These are phyloP conservation scores for Pyricularia sp. DNA, from an alignment of 2,329 filamentous ascomycete species.

Conservation along the genomic window DNA sequence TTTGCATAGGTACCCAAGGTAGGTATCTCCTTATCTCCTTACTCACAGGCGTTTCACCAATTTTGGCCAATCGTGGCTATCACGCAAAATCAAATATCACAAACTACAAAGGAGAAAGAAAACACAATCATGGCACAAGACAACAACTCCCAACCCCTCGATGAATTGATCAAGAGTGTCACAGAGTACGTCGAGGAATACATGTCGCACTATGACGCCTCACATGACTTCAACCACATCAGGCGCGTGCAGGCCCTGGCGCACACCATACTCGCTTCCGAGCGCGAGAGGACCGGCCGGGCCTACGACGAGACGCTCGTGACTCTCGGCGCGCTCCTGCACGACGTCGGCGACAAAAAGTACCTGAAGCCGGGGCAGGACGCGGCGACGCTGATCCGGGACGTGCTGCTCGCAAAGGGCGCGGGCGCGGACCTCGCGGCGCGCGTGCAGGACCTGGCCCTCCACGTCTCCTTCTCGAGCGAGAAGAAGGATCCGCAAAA, in stretches of 20 bases:
- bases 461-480: constrained; percentile 67
- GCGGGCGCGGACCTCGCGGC: constrained; percentile 48
- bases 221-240: constrained; percentile 83
- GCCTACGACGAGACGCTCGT: constrained; percentile 44
- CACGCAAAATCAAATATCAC: background rate
- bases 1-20: too few species aligned
- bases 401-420: constrained; percentile 43
- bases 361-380: constrained; percentile 55
- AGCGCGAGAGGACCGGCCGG: constrained; percentile 21
- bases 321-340: constrained; percentile 65
- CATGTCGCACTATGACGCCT: constrained; percentile 73
- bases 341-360: constrained; percentile 84
- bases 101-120: background rate
- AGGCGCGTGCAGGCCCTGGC: constrained; percentile 69
- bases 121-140: background rate
- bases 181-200: constrained; percentile 58
- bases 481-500: constrained; percentile 57
- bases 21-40: background rate
- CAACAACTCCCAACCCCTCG: constrained; percentile 13
- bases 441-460: constrained; percentile 62
- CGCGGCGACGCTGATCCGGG: constrained; percentile 42
- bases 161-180: constrained; percentile 43
- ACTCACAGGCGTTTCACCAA: background rate
- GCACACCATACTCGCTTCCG: constrained; percentile 48
- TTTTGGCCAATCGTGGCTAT: background rate